Evolutionary conservation across 192 early-diverging fungal species (phyloP), one percentile per base, ranked within the genome.

Genomic region (Podila clonocystis): DNA sequence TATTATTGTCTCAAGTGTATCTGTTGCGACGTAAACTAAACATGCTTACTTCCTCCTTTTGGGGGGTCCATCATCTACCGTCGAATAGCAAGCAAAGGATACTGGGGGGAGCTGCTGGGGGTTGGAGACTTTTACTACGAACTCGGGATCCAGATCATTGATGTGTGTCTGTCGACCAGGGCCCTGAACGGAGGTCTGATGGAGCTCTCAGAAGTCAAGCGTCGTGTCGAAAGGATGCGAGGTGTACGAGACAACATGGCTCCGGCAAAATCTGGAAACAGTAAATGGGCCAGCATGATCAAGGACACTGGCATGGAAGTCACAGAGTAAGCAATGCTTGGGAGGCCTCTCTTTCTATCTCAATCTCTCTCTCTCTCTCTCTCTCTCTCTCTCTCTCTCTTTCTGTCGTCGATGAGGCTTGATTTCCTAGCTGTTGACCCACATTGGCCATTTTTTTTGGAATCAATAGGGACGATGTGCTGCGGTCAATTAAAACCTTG

Each of bases 81-180:
- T 45, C 4, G 48, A 55, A 28, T 78, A 89, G 95, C 96, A 50
- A 96, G 95, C 70, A 99, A 99, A 79, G 95, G 97, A 28, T 95
- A 95, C 70, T 97, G 97, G 98, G 90, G 95, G 0, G 97, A 97
- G 62, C 82, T 99, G 12, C 82, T 99, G 4, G 98, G 98, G 1
- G 92, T 98, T 8, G 95, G 97, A 19, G 96, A 98, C 77, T 99
- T 99, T 85, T 99, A 99, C 84, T 98, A 96, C 72, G 96, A 98
- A 61, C 87, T 99, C 5, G 94, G 92, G 1, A 91, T 99, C n/a
- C 96, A 97, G 65, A 94, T 97, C 38, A 93, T 93, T 52, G 95
- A 97, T 62, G 91, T 95, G 0, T 99, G 97, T 73, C 89, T 97
- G 13, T 88, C 91, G 28, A 97, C 95, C 2, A 74, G 96, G 58